Percentiles rank a stretch among this genome's conserved stretches.
These are phyloP conservation scores for Candida coquimbonensis DNA, from an alignment of 805 yeast genomes.

Conservation along the genomic window DNA sequence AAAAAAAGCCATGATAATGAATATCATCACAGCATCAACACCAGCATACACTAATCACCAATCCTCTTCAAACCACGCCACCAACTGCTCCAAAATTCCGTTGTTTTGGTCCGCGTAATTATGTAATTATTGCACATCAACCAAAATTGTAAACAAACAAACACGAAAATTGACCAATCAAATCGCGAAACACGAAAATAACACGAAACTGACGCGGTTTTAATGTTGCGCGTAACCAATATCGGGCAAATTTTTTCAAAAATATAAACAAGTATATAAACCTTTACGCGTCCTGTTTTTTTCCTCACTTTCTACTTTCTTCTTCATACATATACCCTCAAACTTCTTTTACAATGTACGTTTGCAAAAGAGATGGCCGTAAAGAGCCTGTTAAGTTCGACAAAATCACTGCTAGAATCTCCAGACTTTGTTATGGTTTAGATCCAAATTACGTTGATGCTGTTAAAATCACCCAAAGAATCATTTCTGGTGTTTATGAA, in stretches of 20 bases:
- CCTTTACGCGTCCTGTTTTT: slow-evolving; percentile 6
- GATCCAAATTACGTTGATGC: slow-evolving; percentile 91
- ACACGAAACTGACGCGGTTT: slow-evolving; percentile 8
- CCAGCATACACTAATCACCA: too few species aligned
- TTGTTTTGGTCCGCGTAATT: not conserved
- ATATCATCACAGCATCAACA: too few species aligned
- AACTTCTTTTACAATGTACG: slow-evolving; percentile 48
- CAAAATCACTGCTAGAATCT: slow-evolving; percentile 91
- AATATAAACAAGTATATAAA: slow-evolving; percentile 4
- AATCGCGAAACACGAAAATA: slow-evolving; percentile 3
- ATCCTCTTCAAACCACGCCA: too few species aligned
- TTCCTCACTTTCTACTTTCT: not conserved
- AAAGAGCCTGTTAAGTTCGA: slow-evolving; percentile 93
- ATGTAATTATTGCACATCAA: not conserved
- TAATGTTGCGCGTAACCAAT: not conserved
- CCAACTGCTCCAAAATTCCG: too few species aligned
- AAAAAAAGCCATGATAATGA: too few species aligned
- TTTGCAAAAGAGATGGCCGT: slow-evolving; percentile 88
- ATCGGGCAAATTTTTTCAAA: not conserved
- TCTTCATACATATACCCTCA: not conserved
- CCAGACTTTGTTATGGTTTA: slow-evolving; percentile 90
- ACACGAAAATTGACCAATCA: slow-evolving; percentile 1
- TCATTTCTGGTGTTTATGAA: slow-evolving; percentile 92
- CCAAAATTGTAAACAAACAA: slow-evolving; percentile 3
- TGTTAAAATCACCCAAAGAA: slow-evolving; percentile 91